Base-by-base conservation (phyloP, 1,284 basidiomycete species). In the Ceratobasidium sp. region DNA sequence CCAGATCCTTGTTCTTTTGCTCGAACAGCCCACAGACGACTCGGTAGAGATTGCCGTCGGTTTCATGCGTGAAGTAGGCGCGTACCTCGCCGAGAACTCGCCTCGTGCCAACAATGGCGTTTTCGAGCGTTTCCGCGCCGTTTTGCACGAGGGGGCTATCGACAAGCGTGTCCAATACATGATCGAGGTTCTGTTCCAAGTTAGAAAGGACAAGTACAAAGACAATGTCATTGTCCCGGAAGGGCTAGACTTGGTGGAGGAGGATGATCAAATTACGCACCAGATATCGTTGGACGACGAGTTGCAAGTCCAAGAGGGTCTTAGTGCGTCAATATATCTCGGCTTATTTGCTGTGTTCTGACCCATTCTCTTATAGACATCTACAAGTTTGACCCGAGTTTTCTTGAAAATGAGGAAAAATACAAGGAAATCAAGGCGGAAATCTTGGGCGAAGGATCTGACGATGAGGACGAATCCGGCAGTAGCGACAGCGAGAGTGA, bases 151-250 rank as follows among this genome's bases (percentile, higher is more conserved):
- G 82, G 96, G 95, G 58, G 85, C 88, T 51, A 97, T 99, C 82
- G 95, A 93, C 80, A 96, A 98, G 80, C 90, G 98, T 78, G 95
- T 98, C 31, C 97, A 99, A 81, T 99, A 98, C 84, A 98, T 98
- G 98, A 96, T 99, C 80, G 98, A 99, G 83, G 97, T 99, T 4
- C 86, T 98, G 68, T 98, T 98, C 92, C 96, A 98, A 82, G 94
- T 98, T 11, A 88, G 97, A 77, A 97, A 98, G 84, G 98, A 99
- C 85, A 95, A 94, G 82, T 99, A 95, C 87, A 98, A 98, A 86
- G 97, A 99, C 82, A 98, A 99, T 81, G 96, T 96, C 24, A 89
- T 94, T 77, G 84, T 99, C 58, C 91, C 94, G 0, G 96, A 98
- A 80, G 95, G 95, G 0, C 82, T 99, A 79, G 98, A 99, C 81